Conservation (phyloP, 2,329 filamentous ascomycete species). For the Elsinoe necatrix region DNA sequence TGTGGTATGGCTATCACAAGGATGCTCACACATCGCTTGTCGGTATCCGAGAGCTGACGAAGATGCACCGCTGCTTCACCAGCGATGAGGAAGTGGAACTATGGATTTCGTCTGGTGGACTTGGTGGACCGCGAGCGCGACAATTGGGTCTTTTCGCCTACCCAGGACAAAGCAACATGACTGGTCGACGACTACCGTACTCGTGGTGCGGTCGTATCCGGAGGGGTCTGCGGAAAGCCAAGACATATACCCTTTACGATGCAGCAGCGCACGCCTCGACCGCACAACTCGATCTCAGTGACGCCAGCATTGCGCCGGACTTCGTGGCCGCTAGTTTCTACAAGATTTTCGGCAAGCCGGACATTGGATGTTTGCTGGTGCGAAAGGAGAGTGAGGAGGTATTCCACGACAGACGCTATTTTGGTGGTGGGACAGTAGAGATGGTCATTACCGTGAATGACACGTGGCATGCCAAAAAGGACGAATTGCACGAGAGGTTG, state of each 20-base stretch:
- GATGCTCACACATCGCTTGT: slow-evolving; percentile 82
- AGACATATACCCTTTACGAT: slow-evolving; percentile 65
- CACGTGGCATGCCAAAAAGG: slow-evolving; percentile 75
- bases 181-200: slow-evolving; percentile 66
- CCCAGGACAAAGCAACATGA: slow-evolving; percentile 89
- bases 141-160: slow-evolving; percentile 60
- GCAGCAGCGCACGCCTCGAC: slow-evolving; percentile 76
- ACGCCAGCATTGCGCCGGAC: slow-evolving; percentile 59
- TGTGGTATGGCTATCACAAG: slow-evolving; percentile 73
- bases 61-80: slow-evolving; percentile 55
- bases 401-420: slow-evolving; percentile 60
- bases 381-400: slow-evolving; percentile 62
- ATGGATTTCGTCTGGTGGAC: slow-evolving; percentile 49
- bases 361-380: slow-evolving; percentile 77
- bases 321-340: slow-evolving; percentile 85
- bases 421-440: slow-evolving; percentile 90
- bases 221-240: slow-evolving; percentile 22
- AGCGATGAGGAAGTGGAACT: slow-evolving; percentile 52
- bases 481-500: slow-evolving; percentile 65
- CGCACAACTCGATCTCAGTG: slow-evolving; percentile 61
- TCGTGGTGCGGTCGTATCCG: slow-evolving; percentile 54
- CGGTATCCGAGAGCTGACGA: slow-evolving; percentile 64
- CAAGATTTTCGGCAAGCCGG: slow-evolving; percentile 96
- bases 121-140: slow-evolving; percentile 26
- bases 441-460: slow-evolving; percentile 71